These are phyloP conservation scores for Sarcomyxa edulis DNA, from an alignment of 768 basidiomycete species.

Conservation along the genomic window DNA sequence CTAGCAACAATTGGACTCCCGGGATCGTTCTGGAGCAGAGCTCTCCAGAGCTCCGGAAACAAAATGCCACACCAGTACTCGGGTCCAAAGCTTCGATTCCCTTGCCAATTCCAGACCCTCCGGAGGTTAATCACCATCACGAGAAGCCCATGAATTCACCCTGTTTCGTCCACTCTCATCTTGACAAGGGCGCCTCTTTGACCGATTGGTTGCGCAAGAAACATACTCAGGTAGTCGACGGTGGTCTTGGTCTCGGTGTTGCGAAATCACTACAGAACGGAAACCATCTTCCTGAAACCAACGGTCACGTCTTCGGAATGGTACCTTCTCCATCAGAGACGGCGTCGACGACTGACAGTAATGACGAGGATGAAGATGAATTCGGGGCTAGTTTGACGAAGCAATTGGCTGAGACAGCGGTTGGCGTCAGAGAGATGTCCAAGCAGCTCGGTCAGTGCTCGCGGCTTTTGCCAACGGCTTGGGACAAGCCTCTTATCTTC, in stretches of 20 bases:
- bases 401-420: slow-evolving; percentile 94
- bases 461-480: not conserved
- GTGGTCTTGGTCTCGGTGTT: slow-evolving; percentile 37
- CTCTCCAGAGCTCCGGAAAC: slow-evolving; percentile 28
- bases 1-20: slow-evolving; percentile 32
- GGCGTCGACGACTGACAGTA: not conserved
- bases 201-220: slow-evolving; percentile 64
- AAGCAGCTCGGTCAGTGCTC: slow-evolving; percentile 81
- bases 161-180: slow-evolving; percentile 90
- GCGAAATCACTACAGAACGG: slow-evolving; percentile 40
- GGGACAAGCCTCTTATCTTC: slow-evolving; percentile 10
- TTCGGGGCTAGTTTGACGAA: slow-evolving; percentile 77
- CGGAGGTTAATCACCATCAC: slow-evolving; percentile 14
- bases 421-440: slow-evolving; percentile 97
- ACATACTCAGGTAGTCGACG: slow-evolving; percentile 28
- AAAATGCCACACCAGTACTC: too few relatives aligned
- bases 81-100: slow-evolving; percentile 5
- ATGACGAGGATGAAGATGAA: slow-evolving; percentile 60
- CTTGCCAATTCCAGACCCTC: slow-evolving; percentile 13
- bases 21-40: slow-evolving; percentile 37
- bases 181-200: slow-evolving; percentile 77
- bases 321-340: slow-evolving; percentile 11
- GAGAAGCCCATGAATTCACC: slow-evolving; percentile 56
- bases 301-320: slow-evolving; percentile 6
- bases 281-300: slow-evolving; percentile 11